Percentiles rank a stretch among this genome's conserved stretches.
phyloP scores from a whole-genome alignment of 192 early-diverging fungal genomes.

The Linnemannia elongata region DNA sequence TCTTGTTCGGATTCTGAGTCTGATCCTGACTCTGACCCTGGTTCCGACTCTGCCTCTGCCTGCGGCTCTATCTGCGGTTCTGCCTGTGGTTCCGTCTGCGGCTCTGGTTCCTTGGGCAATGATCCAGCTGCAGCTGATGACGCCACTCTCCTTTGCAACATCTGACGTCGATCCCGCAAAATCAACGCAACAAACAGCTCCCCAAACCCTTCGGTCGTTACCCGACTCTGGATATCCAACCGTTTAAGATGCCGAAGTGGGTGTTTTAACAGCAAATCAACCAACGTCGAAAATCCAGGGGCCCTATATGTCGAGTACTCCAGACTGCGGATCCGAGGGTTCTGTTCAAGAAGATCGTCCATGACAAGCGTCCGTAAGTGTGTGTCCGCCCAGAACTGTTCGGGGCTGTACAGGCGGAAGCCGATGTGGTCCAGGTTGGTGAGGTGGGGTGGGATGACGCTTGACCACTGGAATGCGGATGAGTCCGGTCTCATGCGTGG shows the following conservation, averaged over 20 bases:
- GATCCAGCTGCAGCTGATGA: neutral
- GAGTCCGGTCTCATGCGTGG: neutral
- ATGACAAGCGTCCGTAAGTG: neutral
- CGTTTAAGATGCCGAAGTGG: neutral
- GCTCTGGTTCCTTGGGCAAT: too few relatives aligned
- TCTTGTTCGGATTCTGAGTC: neutral
- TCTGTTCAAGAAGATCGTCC: neutral
- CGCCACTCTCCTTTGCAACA: neutral
- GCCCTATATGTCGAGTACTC: neutral
- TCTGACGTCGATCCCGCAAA: neutral
- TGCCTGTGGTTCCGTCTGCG: neutral
- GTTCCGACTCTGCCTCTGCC: neutral
- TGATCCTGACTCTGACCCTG: neutral
- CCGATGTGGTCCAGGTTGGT: neutral
- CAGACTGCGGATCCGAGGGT: neutral
- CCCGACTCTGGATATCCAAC: neutral
- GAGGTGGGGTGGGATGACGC: neutral
- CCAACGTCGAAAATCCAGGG: neutral
- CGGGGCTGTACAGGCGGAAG: neutral
- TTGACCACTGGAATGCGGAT: neutral
- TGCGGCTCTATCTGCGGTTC: neutral
- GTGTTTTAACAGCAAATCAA: neutral
- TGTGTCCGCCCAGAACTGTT: neutral
- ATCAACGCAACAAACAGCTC: neutral
- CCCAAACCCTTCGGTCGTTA: neutral